Percentiles rank a stretch among this genome's conserved stretches.
These are phyloP conservation scores for Alliaria petiolata DNA, from an alignment of 345 rosid species.

Conservation along the genomic window DNA sequence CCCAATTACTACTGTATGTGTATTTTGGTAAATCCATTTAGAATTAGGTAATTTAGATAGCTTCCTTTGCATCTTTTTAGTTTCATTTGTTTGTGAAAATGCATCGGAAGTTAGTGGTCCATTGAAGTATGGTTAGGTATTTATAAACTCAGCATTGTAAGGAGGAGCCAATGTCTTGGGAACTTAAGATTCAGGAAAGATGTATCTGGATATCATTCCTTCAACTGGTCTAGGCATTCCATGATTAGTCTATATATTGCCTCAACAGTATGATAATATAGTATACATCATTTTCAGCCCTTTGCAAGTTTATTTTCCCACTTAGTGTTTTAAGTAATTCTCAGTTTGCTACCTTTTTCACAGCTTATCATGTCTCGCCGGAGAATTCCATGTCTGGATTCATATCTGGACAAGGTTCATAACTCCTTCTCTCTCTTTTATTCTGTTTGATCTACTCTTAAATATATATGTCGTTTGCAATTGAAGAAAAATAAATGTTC, in stretches of 20 bases:
- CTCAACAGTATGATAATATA: neutral
- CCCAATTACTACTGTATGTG: neutral
- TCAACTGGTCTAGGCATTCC: neutral
- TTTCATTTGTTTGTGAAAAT: neutral
- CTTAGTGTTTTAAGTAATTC: neutral
- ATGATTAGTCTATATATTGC: neutral
- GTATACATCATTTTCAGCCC: neutral
- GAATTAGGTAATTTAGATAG: conserved; percentile 2
- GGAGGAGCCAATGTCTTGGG: neutral
- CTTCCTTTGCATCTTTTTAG: neutral
- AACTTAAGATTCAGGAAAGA: neutral
- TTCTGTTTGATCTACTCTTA: conserved; percentile 14
- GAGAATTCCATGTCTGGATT: conserved; percentile 94
- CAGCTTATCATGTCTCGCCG: conserved; percentile 97
- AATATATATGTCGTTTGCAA: neutral
- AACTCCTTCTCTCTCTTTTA: neutral
- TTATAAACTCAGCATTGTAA: neutral
- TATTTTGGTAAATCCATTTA: neutral
- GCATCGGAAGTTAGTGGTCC: conserved; percentile 5
- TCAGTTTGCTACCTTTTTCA: conserved; percentile 1
- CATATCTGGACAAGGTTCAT: conserved; percentile 91
- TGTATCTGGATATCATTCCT: neutral
- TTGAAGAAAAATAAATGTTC: neutral
- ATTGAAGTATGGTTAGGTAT: neutral
- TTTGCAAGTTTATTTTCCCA: neutral